phyloP scores from a whole-genome alignment of 2,329 filamentous ascomycete genomes.

The Calonectria hawksworthii region DNA sequence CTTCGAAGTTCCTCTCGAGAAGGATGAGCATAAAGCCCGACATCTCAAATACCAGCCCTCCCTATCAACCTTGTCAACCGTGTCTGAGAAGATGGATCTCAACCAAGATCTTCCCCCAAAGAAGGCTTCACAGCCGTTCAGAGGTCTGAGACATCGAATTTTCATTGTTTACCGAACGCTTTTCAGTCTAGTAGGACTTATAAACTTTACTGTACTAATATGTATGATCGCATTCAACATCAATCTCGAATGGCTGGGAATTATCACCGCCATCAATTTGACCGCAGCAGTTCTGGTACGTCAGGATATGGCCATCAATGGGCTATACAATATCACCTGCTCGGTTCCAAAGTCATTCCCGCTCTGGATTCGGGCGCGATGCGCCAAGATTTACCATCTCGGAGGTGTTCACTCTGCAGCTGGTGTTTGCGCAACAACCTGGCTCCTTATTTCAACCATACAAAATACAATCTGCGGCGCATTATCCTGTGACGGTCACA shows the following conservation, averaged over 20 bases:
- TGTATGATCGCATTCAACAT: conserved; percentile 54
- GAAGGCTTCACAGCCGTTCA: conserved; percentile 53
- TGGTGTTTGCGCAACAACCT: conserved; percentile 63
- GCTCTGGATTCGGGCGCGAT: conserved; percentile 61
- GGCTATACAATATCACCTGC: conserved; percentile 61
- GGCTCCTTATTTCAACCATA: conserved; percentile 62
- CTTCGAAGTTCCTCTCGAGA: conserved; percentile 16
- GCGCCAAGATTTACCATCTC: conserved; percentile 66
- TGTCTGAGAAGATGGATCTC: conserved; percentile 49
- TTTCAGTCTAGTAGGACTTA: conserved; percentile 66
- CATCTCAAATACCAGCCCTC: conserved; percentile 48
- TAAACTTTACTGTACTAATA: conserved; percentile 64
- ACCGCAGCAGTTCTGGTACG: conserved; percentile 64
- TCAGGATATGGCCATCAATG: conserved; percentile 67
- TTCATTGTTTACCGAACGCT: conserved; percentile 70
- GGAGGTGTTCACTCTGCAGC: conserved; percentile 66
- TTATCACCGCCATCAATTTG: conserved; percentile 63
- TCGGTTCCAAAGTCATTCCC: conserved; percentile 62
- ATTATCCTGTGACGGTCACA: conserved; percentile 46
- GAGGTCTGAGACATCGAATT: conserved; percentile 59
- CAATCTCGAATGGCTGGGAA: conserved; percentile 55
- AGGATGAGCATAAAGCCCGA: conserved; percentile 38
- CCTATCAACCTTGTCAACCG: conserved; percentile 45
- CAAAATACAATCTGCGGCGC: conserved; percentile 54
- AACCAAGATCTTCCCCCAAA: conserved; percentile 56